These are phyloP conservation scores for Diaporthe helianthi DNA, from an alignment of 2,329 filamentous ascomycete species.

Conservation along the genomic window DNA sequence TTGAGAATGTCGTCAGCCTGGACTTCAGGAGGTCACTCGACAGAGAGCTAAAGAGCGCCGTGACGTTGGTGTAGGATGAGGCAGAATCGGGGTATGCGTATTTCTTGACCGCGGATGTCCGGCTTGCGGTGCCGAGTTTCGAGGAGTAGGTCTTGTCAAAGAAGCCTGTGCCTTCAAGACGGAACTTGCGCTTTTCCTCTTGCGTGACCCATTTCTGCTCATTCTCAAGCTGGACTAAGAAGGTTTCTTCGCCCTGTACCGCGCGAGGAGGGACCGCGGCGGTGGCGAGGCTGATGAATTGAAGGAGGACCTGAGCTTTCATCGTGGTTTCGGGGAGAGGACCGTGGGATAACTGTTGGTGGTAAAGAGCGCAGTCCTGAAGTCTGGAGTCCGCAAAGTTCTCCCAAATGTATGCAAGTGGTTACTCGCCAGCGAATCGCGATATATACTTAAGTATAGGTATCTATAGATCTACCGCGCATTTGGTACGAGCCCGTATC, in stretches of 20 bases:
- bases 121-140: not conserved
- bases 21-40: conserved; percentile 15
- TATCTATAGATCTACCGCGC: not conserved
- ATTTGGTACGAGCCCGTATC: not conserved
- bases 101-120: not conserved
- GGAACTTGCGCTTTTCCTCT: conserved; percentile 13
- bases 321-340: not conserved
- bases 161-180: conserved; percentile 2
- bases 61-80: not conserved
- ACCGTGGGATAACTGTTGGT: not conserved
- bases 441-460: too few relatives aligned
- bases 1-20: conserved; percentile 66
- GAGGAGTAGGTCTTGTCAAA: conserved; percentile 21
- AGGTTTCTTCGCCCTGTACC: not conserved
- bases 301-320: not conserved
- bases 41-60: conserved; percentile 5
- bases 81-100: conserved; percentile 5
- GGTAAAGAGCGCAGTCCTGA: not conserved
- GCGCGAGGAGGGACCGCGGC: not conserved
- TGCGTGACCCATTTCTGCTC: conserved; percentile 19
- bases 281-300: conserved; percentile 1
- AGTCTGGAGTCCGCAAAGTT: not conserved
- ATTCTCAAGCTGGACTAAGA: conserved; percentile 18
- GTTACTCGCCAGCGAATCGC: not conserved
- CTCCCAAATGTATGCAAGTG: not conserved